Base-by-base conservation (phyloP, 1,284 basidiomycete genomes). In the Cronartium ribicola region DNA sequence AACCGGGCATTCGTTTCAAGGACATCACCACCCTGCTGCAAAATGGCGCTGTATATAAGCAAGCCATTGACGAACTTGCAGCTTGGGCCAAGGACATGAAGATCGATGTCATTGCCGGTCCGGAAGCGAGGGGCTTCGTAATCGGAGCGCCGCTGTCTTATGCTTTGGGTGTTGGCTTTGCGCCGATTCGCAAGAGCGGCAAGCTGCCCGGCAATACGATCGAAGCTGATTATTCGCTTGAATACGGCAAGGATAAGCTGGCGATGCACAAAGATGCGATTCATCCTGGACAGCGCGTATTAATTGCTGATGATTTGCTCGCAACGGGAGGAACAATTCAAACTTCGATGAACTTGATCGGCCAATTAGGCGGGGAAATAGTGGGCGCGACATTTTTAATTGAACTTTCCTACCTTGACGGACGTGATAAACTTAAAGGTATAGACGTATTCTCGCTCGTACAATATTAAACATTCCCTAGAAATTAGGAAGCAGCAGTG, bases 61-160 rank as follows among this genome's bases (percentile, higher is more conserved):
- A 48, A 48, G 46, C 46, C n/a, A n/a, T 48, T 48, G 46, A 48
- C n/a, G 46, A 48, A 10, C 46, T 48, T 48, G 46, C n/a, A 48
- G 46, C n/a, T 10, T 10, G n/a, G n/a, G 10, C 46, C 46, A 48
- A 10, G 10, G n/a, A 48, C 10, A 48, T 48, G 10, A n/a, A 48
- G 10, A 48, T 10, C n/a, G n/a, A 10, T 48, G 10, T n/a, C 10
- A 48, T 48, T 48, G n/a, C n/a, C n/a, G 46, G 46, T n/a, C 46
- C n/a, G 10, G 46, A 48, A n/a, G 10, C 46, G 46, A 10, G 46
- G 10, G 46, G 46, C 10, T 48, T 48, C n/a, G 10, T 48, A 48
- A 10, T 48, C n/a, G 46, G 46, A 48, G 10, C 46, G 46, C 10
- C n/a, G 46, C 10, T 48, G 10, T 10, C 46, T 48, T n/a, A n/a